Evolutionary conservation across 352 stramenopile genomes (phyloP), one percentile per base, ranked within the genome.

Genomic region (Phytophthora ohioensis): DNA sequence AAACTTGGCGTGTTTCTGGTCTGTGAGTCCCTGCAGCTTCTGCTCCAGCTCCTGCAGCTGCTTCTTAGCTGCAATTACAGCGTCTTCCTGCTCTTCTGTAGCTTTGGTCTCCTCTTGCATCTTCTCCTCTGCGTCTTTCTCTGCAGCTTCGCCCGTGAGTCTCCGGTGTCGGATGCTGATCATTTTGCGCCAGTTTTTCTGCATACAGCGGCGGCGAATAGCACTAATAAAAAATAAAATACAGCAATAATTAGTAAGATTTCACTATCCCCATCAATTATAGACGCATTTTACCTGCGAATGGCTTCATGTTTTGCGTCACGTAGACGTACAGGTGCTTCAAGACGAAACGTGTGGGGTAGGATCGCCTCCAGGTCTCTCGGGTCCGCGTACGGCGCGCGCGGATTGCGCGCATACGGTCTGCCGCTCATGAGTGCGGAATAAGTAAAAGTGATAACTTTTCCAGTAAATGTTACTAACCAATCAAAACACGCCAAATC

Each of bases 161-260:
- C 81, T 73, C 35, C 48, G 53, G 48, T 87, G 82, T 35, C 81
- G 73, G 27, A 90, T 58, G 15, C 71, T 84, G 48, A 93, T 78
- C 68, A 93, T 69, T 60, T 93, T 93, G 59, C 84, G 83, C 86
- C 86, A 93, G 77, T 93, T 93, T 53, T 93, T 93, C 67, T 93
- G 83, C 75, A 80, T 87, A 54, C 83, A 91, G 42, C 79, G 83
- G 32, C 80, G 65, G 21, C 83, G 83, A 38, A 93, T 93, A 13
- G 71, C 82, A 55, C 85, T 93, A 60, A 65, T 21, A 35, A 58
- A 38, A 8, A 58, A 45, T 39, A 69, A 69, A 57, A 31, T n/a
- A 59, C 15, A 42, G n/a, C 0, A 48, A 48, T 39, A 27, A 54
- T 41, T 7, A 56, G 10, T 39, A 4, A 12, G 34, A 43, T n/a